Conservation (phyloP, 805 yeast genomes). For the Ogataea zsoltii region DNA sequence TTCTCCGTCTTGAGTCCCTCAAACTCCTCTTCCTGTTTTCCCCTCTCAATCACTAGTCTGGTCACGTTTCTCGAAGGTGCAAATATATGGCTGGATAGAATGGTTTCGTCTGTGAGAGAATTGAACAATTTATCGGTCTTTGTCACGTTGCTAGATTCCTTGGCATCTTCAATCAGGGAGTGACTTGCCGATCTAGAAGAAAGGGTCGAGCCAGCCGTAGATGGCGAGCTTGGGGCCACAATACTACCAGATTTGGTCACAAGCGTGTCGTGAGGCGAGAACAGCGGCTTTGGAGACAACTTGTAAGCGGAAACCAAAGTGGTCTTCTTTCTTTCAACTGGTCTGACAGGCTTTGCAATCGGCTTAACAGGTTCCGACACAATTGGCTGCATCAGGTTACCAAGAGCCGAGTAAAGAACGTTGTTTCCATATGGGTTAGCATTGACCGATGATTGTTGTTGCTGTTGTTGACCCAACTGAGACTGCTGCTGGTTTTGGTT, state of each 20-base stretch:
- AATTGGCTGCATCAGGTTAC: conserved; percentile 37
- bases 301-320: conserved; percentile 62
- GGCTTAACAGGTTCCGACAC: conserved; percentile 51
- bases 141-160: conserved; percentile 12
- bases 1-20: conserved; percentile 24
- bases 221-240: conserved; percentile 20
- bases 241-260: conserved; percentile 26
- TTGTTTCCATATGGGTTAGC: conserved; percentile 80
- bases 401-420: conserved; percentile 54
- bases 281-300: conserved; percentile 63
- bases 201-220: conserved; percentile 22
- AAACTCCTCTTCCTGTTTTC: conserved; percentile 21
- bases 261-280: conserved; percentile 33
- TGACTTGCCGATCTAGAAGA: conserved; percentile 28
- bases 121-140: conserved; percentile 36
- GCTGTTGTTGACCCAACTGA: conserved; percentile 25
- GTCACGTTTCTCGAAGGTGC: conserved; percentile 59
- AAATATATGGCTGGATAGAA: conserved; percentile 69
- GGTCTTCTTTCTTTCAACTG: conserved; percentile 55
- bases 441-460: conserved; percentile 35
- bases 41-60: conserved; percentile 53
- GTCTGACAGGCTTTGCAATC: conserved; percentile 48
- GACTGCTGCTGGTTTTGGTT: conserved; percentile 13
- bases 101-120: conserved; percentile 61
- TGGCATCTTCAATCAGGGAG: conserved; percentile 22